Evolutionary conservation across 2,329 filamentous ascomycete genomes (phyloP).

Genomic region (Furcasterigmium sp.): DNA sequence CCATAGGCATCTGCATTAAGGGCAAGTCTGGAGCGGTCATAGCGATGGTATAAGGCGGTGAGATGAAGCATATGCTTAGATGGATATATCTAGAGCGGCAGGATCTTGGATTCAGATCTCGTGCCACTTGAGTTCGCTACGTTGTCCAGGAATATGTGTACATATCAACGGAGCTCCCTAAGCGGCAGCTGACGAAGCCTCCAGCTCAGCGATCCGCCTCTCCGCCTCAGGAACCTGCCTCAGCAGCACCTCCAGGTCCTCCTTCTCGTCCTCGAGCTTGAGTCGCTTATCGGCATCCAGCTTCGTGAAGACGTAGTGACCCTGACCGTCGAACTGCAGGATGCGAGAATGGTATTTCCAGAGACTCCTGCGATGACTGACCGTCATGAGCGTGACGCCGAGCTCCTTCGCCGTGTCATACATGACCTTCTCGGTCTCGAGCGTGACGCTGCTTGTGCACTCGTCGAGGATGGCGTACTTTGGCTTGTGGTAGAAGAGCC

Average conservation of each 20-base stretch:
- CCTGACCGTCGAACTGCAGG: constrained; percentile 93
- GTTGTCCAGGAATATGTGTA: too few relatives aligned
- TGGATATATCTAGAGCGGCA: too few relatives aligned
- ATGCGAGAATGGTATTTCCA: constrained; percentile 98
- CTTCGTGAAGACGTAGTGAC: constrained; percentile 81
- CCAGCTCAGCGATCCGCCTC: constrained; percentile 77
- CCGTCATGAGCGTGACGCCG: constrained; percentile 94
- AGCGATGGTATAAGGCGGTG: too few relatives aligned
- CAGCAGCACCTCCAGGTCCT: constrained; percentile 82
- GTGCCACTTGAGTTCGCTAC: too few relatives aligned
- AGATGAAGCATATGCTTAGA: too few relatives aligned
- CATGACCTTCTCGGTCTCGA: constrained; percentile 93
- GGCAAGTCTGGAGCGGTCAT: too few relatives aligned
- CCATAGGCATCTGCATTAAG: too few relatives aligned
- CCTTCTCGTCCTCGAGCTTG: constrained; percentile 90
- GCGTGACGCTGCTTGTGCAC: constrained; percentile 90
- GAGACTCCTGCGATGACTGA: constrained; percentile 81
- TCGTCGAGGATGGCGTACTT: constrained; percentile 96
- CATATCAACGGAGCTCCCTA: too few relatives aligned
- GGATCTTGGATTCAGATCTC: too few relatives aligned
- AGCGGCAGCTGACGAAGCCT: constrained; percentile 27
- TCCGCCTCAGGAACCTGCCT: constrained; percentile 85
- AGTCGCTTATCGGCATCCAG: constrained; percentile 84
- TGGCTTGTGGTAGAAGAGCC: constrained; percentile 88
- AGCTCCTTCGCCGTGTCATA: constrained; percentile 92